Percentiles rank a stretch among this genome's conserved stretches.
Evolutionary conservation across 192 early-diverging fungal species (phyloP).

Genomic region (Backusella macrospora): DNA sequence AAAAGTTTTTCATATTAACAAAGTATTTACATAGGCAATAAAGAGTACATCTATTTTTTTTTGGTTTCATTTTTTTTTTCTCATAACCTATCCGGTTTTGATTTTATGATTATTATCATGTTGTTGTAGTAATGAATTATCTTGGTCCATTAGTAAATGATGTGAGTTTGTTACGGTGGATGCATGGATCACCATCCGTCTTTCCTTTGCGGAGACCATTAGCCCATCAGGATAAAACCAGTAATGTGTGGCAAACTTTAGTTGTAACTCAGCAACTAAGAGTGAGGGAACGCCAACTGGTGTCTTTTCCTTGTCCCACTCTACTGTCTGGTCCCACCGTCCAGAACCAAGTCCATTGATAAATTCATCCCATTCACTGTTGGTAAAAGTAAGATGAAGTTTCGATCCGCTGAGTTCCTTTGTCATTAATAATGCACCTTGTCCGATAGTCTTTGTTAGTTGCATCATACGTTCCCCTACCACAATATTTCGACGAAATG

Average conservation of each 20-base stretch:
- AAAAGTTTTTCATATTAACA: constrained; percentile 7
- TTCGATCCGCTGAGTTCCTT: constrained; percentile 53
- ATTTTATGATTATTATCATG: constrained; percentile 1
- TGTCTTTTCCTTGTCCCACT: constrained; percentile 22
- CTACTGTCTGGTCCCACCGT: constrained; percentile 31
- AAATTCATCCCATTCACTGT: constrained; percentile 48
- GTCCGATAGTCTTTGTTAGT: constrained; percentile 39
- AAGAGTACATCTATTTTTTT: constrained; percentile 2
- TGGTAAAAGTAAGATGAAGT: constrained; percentile 47
- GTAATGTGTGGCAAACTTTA: constrained; percentile 28
- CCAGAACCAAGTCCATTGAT: constrained; percentile 31
- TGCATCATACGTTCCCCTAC: constrained; percentile 46
- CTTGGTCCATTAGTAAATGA: constrained; percentile 1
- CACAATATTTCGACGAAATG: constrained; percentile 45
- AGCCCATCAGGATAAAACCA: constrained; percentile 32
- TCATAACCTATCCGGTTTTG: background rate
- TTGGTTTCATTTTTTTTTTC: no score
- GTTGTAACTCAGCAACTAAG: constrained; percentile 30
- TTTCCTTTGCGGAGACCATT: constrained; percentile 15
- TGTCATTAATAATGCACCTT: constrained; percentile 51
- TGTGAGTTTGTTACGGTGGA: constrained; percentile 8
- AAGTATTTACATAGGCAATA: constrained; percentile 13
- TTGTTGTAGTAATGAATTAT: background rate
- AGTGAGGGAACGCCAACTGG: constrained; percentile 10
- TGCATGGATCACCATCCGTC: constrained; percentile 11